Evolutionary conservation across 768 basidiomycete species (phyloP).

Genomic region (Imleria badia): DNA sequence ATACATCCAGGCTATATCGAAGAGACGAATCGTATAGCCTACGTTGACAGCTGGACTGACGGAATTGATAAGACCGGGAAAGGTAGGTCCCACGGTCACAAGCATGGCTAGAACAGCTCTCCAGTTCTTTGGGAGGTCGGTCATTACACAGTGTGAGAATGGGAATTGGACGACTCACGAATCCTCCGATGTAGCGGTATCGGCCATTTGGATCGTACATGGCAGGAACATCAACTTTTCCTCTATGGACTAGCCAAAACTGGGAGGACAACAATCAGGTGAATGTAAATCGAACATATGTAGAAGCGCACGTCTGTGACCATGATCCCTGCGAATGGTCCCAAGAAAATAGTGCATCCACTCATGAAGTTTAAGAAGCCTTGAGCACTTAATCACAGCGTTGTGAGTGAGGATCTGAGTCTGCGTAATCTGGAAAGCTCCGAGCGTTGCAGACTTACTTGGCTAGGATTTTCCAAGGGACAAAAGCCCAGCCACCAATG

Average conservation of each 20-base stretch:
- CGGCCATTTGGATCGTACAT: slow-evolving; percentile 80
- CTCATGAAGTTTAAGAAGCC: slow-evolving; percentile 79
- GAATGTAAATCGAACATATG: not conserved
- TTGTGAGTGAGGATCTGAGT: not conserved
- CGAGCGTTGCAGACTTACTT: slow-evolving; percentile 23
- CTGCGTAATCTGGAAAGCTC: not conserved
- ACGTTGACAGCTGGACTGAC: slow-evolving; percentile 67
- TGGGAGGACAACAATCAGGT: slow-evolving; percentile 27
- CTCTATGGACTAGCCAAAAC: slow-evolving; percentile 77
- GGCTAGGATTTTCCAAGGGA: slow-evolving; percentile 81
- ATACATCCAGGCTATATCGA: slow-evolving; percentile 75
- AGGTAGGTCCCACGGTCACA: slow-evolving; percentile 63
- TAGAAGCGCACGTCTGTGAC: slow-evolving; percentile 49
- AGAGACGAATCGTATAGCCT: slow-evolving; percentile 55
- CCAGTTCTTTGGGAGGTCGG: slow-evolving; percentile 63
- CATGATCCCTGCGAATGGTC: slow-evolving; percentile 81
- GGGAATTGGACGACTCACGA: slow-evolving; percentile 47
- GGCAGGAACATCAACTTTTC: slow-evolving; percentile 76
- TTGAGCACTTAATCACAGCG: slow-evolving; percentile 40
- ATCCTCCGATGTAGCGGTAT: slow-evolving; percentile 75
- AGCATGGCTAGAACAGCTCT: slow-evolving; percentile 70
- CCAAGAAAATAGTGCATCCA: slow-evolving; percentile 84
- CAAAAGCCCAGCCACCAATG: slow-evolving; percentile 71
- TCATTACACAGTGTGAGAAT: not conserved
- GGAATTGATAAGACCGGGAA: slow-evolving; percentile 76